Evolutionary conservation across 2,329 filamentous ascomycete species (phyloP), one percentile per base, ranked within the genome.

Genomic region (Microcyclospora tardicrescens): DNA sequence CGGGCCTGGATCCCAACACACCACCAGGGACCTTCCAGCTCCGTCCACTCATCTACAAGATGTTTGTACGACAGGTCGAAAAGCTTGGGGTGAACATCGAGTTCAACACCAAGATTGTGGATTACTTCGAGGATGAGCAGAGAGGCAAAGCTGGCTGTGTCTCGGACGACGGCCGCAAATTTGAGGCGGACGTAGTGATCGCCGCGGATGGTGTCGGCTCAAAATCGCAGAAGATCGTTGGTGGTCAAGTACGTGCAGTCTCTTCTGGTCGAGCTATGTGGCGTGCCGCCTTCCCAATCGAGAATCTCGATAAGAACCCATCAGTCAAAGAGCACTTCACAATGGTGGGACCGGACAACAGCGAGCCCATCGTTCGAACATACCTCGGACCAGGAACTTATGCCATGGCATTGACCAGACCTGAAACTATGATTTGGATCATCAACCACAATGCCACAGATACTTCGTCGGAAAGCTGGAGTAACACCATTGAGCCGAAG

Each of bases 1-100:
- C 60, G 36, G 64, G 64, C 5, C 48, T 66, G 16, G 61, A 66
- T 37, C 63, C 64, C 2, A 63, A 64, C 43, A 71, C 66, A 1
- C 68, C 69, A 1, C 69, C 69, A 3, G 69, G 69, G 10, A 65
- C 66, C 12, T 73, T 73, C 51, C 70, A 73, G 50, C 71, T 74
- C 66, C 65, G 69, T 11, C 70, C 69, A 4, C 61, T 72, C 2
- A 64, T 73, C 12, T 73, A 73, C 56, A 63, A 65, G 50, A 73
- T 73, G 68, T 71, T 72, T 43, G 61, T 71, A 11, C 59, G 56
- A 39, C 64, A 69, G 37, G 64, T 71, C 16, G 59, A 68, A 47
- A 62, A 58, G 40, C 56, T 65, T 2, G 63, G 62, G 16, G 58
- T 67, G 10, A 56, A 58, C 11, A 57, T 67, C 27, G 57, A 65